These are phyloP conservation scores for Diplocarpon mali DNA, from an alignment of 2,329 filamentous ascomycete species.

Conservation along the genomic window DNA sequence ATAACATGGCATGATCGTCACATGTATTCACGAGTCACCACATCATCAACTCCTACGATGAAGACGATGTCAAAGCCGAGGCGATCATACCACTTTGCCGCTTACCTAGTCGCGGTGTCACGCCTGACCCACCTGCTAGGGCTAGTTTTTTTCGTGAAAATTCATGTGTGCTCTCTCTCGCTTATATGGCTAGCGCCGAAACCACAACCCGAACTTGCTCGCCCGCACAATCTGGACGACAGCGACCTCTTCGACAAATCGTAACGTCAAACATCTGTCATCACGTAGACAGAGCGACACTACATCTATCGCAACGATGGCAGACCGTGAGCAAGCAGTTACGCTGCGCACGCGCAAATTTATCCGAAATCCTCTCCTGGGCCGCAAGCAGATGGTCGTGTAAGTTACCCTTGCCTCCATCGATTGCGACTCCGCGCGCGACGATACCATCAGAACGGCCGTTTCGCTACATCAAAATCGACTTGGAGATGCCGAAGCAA, in stretches of 20 bases:
- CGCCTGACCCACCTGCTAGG: neutral
- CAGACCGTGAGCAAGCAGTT: conserved; percentile 67
- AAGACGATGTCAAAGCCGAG: neutral
- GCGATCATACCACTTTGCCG: neutral
- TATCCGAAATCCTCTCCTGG: conserved; percentile 98
- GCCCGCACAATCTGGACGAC: conserved; percentile 17
- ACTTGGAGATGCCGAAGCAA: neutral
- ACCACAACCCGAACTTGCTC: conserved; percentile 5
- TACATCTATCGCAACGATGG: conserved; percentile 58
- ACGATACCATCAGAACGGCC: neutral
- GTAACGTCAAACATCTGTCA: conserved; percentile 23
- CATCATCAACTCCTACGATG: neutral
- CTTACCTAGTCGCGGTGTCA: neutral
- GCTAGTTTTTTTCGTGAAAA: conserved; percentile 6
- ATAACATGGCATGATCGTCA: conserved; percentile 8
- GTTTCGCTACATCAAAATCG: neutral
- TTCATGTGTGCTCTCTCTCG: conserved; percentile 14
- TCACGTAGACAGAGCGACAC: conserved; percentile 22
- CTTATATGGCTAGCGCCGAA: conserved; percentile 13
- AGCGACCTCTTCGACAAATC: conserved; percentile 25
- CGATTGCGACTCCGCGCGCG: conserved; percentile 4
- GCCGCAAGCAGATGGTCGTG: conserved; percentile 99
- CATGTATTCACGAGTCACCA: neutral
- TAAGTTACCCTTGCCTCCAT: conserved; percentile 44
- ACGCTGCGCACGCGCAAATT: conserved; percentile 98